phyloP scores from a whole-genome alignment of 495 filamentous ascomycete genomes.

The Trichoderma asperelloides region DNA sequence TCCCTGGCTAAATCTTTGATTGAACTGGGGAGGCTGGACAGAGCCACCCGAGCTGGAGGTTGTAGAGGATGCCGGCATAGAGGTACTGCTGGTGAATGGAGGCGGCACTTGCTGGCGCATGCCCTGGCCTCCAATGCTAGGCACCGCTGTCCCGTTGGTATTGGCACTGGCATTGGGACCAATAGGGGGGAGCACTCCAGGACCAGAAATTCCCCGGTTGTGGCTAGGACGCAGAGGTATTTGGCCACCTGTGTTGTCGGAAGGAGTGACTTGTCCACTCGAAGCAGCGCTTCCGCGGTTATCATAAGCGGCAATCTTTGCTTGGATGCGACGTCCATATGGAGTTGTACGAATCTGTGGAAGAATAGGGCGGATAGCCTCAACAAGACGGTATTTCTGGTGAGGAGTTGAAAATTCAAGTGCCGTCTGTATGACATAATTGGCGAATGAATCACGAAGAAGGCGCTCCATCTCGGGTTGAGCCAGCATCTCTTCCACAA shows the following conservation, averaged over 20 bases:
- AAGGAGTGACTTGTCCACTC: slow-evolving; percentile 25
- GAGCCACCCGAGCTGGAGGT: not conserved
- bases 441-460: slow-evolving; percentile 83
- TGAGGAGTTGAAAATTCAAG: slow-evolving; percentile 70
- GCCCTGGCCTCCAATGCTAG: not conserved
- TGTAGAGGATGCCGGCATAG: not conserved
- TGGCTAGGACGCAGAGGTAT: slow-evolving; percentile 26
- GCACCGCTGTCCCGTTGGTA: not conserved
- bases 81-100: not conserved
- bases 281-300: slow-evolving; percentile 20
- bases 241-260: slow-evolving; percentile 34
- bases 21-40: not conserved
- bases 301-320: slow-evolving; percentile 59
- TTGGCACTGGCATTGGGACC: slow-evolving; percentile 14
- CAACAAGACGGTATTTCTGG: slow-evolving; percentile 64
- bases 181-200: slow-evolving; percentile 14
- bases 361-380: slow-evolving; percentile 74
- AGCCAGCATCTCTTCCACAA: slow-evolving; percentile 74
- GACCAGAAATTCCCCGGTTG: slow-evolving; percentile 7
- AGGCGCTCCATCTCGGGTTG: slow-evolving; percentile 73
- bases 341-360: slow-evolving; percentile 77
- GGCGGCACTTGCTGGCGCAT: not conserved
- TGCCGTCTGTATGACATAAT: slow-evolving; percentile 97
- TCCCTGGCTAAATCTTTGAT: not conserved
- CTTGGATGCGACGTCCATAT: slow-evolving; percentile 83